phyloP scores from a whole-genome alignment of 1,284 basidiomycete species.

The Leccinum cinnamomeum region DNA sequence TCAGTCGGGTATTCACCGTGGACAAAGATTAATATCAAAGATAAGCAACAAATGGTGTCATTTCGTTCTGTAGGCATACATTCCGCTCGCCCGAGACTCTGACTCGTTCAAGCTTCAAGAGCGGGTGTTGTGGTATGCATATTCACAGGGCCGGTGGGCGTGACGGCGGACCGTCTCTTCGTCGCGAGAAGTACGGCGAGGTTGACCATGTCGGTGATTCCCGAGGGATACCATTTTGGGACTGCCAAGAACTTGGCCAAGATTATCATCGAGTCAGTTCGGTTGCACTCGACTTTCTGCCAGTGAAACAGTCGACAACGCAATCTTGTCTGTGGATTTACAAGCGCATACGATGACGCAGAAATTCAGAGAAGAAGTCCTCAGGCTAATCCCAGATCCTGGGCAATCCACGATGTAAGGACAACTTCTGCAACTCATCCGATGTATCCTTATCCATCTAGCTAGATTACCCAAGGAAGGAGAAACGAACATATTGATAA shows the following conservation, averaged over 20 bases:
- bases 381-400: constrained; percentile 55
- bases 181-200: too few relatives aligned
- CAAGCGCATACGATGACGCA: constrained; percentile 48
- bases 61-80: not conserved
- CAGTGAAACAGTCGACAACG: not conserved
- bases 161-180: too few relatives aligned
- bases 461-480: constrained; percentile 81
- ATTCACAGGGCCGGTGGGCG: too few relatives aligned
- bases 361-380: constrained; percentile 64
- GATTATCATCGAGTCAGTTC: not conserved
- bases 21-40: not conserved
- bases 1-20: not conserved
- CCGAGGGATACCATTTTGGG: not conserved
- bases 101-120: too few relatives aligned
- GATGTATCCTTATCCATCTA: constrained; percentile 4
- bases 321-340: not conserved
- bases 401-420: constrained; percentile 50
- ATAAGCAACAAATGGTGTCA: not conserved
- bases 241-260: not conserved
- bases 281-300: not conserved
- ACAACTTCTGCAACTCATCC: constrained; percentile 8
- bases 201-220: not conserved
- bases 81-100: too few relatives aligned
- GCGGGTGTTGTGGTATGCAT: too few relatives aligned
- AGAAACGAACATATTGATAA: constrained; percentile 87